Base-by-base conservation (phyloP, 176 grass and related monocot genomes). In the Guadua angustifolia region DNA sequence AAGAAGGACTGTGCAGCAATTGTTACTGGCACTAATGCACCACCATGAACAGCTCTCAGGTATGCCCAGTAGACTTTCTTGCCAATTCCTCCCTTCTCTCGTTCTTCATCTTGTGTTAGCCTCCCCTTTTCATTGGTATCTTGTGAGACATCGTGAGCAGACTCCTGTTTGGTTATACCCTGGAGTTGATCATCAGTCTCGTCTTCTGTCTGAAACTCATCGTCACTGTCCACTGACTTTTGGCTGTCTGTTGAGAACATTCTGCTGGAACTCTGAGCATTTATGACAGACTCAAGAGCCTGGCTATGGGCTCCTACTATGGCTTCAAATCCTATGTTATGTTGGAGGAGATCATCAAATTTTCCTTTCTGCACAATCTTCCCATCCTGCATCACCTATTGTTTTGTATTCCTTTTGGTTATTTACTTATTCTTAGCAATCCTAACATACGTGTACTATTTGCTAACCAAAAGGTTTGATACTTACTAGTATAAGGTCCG, bases 351-450 rank as follows among this genome's bases (percentile, higher is more conserved):
- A 17, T 99, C 96, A 51, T 99, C 66, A 22, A 95, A 99, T 66
- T 47, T 87, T 77, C 96, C 96, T 83, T 87, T 89, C 79, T 99
- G 96, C 29, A 87, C 77, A 71, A 94, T 95, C 46, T 84, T 94
- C 49, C 96, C 96, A 86, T 94, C 77, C 87, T 94, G 84, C 93
- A 99, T 95, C 59, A 99, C 93, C 96, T 99, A 84, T 98, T 83
- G 68, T 86, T 59, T 87, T 78, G 77, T 65, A 75, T 10, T 13
- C 39, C 13, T 10, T 45, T 11, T 42, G n/a, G 75, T 87, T 77
- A 88, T 39, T 86, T 81, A 68, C 44, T 45, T 12, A 50, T 50
- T 15, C 39, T 73, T 81, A 64, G 29, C 13, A 68, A 62, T 22
- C n/a, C 9, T 81, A 69, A 36, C 57, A 39, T 82, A 70, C 40